These are phyloP conservation scores for Pseudozyma thailandica DNA, from an alignment of 1,284 basidiomycete species.

Conservation along the genomic window DNA sequence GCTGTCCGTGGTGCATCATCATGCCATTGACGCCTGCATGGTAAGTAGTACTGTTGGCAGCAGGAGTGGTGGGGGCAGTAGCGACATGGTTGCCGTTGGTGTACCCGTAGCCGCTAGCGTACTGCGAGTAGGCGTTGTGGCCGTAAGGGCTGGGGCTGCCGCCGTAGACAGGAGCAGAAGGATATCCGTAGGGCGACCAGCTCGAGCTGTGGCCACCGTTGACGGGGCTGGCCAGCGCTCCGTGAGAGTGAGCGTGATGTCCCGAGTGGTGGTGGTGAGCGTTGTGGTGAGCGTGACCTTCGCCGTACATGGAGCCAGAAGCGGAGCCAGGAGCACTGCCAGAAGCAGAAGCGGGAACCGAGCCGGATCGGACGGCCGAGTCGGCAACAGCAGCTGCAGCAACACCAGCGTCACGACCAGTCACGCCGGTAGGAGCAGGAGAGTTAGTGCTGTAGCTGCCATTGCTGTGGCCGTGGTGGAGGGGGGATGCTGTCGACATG, in stretches of 20 bases:
- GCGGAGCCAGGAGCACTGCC: conserved; percentile 49
- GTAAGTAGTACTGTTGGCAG: conserved; percentile 40
- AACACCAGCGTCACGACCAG: conserved; percentile 42
- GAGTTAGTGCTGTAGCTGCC: conserved; percentile 49
- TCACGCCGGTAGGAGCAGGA: conserved; percentile 38
- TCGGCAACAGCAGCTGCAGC: conserved; percentile 38
- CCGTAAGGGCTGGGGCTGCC: conserved; percentile 50
- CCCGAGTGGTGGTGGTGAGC: conserved; percentile 44
- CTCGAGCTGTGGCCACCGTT: conserved; percentile 47
- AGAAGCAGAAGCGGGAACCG: conserved; percentile 43
- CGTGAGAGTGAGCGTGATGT: conserved; percentile 43
- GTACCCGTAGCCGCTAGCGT: conserved; percentile 50
- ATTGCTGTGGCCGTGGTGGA: conserved; percentile 51
- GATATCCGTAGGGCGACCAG: conserved; percentile 54
- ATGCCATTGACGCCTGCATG: conserved; percentile 47
- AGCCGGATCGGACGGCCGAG: conserved; percentile 45
- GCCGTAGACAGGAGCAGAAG: conserved; percentile 47
- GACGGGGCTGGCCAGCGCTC: conserved; percentile 43
- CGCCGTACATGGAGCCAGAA: conserved; percentile 50
- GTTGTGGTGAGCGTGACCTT: conserved; percentile 39
- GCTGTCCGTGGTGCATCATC: conserved; percentile 58
- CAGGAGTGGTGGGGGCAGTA: conserved; percentile 47
- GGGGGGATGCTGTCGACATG: conserved; percentile 53
- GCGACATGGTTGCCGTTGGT: conserved; percentile 45
- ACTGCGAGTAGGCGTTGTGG: conserved; percentile 53